Percentiles rank a stretch among this genome's conserved stretches.
These are phyloP conservation scores for Syzygium aromaticum DNA, from an alignment of 345 rosid species.

Conservation along the genomic window DNA sequence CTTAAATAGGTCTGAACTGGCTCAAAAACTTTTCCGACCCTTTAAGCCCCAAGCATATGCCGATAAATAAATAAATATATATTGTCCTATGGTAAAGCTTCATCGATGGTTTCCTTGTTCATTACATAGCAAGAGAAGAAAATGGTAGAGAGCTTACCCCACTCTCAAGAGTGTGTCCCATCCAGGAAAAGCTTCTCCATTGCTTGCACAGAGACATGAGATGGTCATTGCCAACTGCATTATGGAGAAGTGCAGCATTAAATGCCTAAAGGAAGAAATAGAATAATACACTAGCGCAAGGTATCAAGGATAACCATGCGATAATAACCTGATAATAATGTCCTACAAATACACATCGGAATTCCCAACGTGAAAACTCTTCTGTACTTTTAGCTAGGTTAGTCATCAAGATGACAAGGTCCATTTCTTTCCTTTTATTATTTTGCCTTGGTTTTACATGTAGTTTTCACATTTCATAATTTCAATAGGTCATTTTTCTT, in stretches of 20 bases:
- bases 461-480: not conserved
- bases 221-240: conserved; percentile 63
- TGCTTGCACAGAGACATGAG: conserved; percentile 60
- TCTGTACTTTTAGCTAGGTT: not conserved
- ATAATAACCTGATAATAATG: not conserved
- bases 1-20: not conserved
- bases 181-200: conserved; percentile 82
- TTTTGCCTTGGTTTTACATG: not conserved
- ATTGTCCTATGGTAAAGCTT: not conserved
- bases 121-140: not conserved
- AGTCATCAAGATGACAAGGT: not conserved
- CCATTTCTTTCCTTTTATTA: not conserved
- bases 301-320: not conserved
- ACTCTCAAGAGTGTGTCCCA: conserved; percentile 79
- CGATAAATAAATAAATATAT: not conserved
- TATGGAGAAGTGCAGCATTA: not conserved
- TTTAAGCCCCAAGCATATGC: not conserved
- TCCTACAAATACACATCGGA: not conserved
- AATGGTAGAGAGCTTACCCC: conserved; percentile 34
- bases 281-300: not conserved
- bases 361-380: not conserved
- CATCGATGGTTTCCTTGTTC: not conserved
- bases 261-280: not conserved
- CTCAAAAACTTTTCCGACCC: not conserved
- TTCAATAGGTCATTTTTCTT: not conserved